Conservation (phyloP, 768 basidiomycete species). For the Solioccasus polychromus region DNA sequence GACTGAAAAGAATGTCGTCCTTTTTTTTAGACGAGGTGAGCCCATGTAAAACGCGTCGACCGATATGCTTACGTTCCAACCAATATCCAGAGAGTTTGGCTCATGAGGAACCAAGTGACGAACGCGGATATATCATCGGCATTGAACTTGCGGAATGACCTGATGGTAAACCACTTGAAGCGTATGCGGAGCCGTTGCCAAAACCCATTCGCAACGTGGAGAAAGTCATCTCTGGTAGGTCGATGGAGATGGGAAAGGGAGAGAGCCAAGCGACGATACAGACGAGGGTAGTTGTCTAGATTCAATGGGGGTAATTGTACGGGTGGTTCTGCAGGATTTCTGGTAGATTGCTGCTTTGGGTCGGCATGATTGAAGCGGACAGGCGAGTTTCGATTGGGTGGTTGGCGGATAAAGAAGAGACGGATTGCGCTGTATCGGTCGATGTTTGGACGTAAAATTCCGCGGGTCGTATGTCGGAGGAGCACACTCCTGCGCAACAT, state of each 20-base stretch:
- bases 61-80: slow-evolving; percentile 56
- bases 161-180: slow-evolving; percentile 97
- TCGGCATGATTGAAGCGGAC: slow-evolving; percentile 18
- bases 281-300: slow-evolving; percentile 72
- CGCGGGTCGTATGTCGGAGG: slow-evolving; percentile 25
- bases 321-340: slow-evolving; percentile 9
- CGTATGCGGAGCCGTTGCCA: slow-evolving; percentile 86
- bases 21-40: slow-evolving; percentile 29
- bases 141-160: slow-evolving; percentile 92
- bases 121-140: slow-evolving; percentile 97
- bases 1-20: slow-evolving; percentile 95
- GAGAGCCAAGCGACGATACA: slow-evolving; percentile 74
- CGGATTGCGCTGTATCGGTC: slow-evolving; percentile 62
- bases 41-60: neutral
- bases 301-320: slow-evolving; percentile 32
- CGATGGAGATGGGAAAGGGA: slow-evolving; percentile 74
- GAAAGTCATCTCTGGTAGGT: slow-evolving; percentile 87
- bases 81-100: slow-evolving; percentile 93
- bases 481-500: slow-evolving; percentile 17
- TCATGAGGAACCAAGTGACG: slow-evolving; percentile 92
- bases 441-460: slow-evolving; percentile 30
- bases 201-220: slow-evolving; percentile 83
- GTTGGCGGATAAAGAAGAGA: slow-evolving; percentile 49
- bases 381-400: neutral
- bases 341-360: slow-evolving; percentile 3